Evolutionary conservation across 2,329 filamentous ascomycete genomes (phyloP).

Genomic region (Coniochaeta ligniaria): DNA sequence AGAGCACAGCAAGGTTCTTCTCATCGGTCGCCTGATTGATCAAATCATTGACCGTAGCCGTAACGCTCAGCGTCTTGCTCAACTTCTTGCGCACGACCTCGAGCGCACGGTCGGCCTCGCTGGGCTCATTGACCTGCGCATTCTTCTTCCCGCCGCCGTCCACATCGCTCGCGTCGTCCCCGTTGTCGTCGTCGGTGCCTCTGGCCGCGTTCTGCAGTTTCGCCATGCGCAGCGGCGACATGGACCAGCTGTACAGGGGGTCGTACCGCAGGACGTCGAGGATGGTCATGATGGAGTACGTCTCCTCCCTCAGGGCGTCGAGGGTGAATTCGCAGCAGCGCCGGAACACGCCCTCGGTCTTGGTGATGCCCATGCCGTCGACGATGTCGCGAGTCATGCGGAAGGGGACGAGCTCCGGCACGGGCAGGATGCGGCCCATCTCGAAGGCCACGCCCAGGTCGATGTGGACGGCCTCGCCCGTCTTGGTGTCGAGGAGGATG

Average conservation of each 20-base stretch:
- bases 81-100: slow-evolving; percentile 95
- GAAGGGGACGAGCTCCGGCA: slow-evolving; percentile 95
- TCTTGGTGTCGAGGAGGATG: slow-evolving; percentile 83
- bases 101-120: slow-evolving; percentile 84
- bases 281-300: slow-evolving; percentile 97
- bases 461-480: slow-evolving; percentile 92
- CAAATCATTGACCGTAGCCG: slow-evolving; percentile 91
- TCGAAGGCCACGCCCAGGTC: slow-evolving; percentile 97
- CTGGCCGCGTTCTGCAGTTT: slow-evolving; percentile 56
- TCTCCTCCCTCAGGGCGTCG: slow-evolving; percentile 88
- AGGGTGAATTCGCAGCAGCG: slow-evolving; percentile 98
- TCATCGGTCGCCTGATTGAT: slow-evolving; percentile 96
- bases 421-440: slow-evolving; percentile 86
- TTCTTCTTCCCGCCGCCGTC: slow-evolving; percentile 28
- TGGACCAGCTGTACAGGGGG: slow-evolving; percentile 91
- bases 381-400: slow-evolving; percentile 89
- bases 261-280: slow-evolving; percentile 97
- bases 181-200: slow-evolving; percentile 36
- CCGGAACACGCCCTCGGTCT: slow-evolving; percentile 91
- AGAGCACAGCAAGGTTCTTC: slow-evolving; percentile 83
- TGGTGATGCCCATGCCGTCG: slow-evolving; percentile 93
- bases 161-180: slow-evolving; percentile 22
- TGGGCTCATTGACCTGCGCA: slow-evolving; percentile 42
- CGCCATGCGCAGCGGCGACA: slow-evolving; percentile 62
- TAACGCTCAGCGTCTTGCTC: slow-evolving; percentile 86